phyloP scores from a whole-genome alignment of 1,139 yeast species.

The Yarrowia galli region DNA sequence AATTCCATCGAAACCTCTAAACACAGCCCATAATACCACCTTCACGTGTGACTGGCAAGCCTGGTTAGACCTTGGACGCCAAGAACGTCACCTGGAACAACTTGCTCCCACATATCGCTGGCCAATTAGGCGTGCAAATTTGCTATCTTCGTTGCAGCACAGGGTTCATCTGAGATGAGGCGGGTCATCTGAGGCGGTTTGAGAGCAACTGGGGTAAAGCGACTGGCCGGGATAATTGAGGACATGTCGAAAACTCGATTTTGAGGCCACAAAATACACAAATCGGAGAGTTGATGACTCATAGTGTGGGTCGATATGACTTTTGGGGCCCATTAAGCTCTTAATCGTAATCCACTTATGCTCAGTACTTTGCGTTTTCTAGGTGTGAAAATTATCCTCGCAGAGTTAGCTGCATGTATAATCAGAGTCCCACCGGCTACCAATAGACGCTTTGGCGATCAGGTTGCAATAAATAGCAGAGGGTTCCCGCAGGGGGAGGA shows the following conservation, averaged over 20 bases:
- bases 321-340: slow-evolving; percentile 2
- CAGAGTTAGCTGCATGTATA: slow-evolving; percentile 36
- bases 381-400: slow-evolving; percentile 21
- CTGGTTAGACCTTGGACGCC: neutral
- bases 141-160: slow-evolving; percentile 35
- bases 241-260: neutral
- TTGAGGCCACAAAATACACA: neutral
- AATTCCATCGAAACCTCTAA: neutral
- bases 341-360: neutral
- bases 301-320: neutral
- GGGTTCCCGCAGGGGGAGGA: slow-evolving; percentile 31
- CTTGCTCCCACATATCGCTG: slow-evolving; percentile 34
- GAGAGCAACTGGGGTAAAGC: neutral
- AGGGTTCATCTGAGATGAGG: slow-evolving; percentile 26
- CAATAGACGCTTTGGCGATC: slow-evolving; percentile 36
- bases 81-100: slow-evolving; percentile 32
- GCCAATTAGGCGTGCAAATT: slow-evolving; percentile 36
- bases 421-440: slow-evolving; percentile 34
- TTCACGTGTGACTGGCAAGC: slow-evolving; percentile 5
- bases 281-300: neutral
- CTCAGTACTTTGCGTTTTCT: slow-evolving; percentile 9
- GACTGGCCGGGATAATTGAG: neutral
- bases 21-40: slow-evolving; percentile 6
- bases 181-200: neutral
- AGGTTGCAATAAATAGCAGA: slow-evolving; percentile 32